phyloP scores from a whole-genome alignment of 169 alveolate genomes.

The Plasmodium knowlesi region DNA sequence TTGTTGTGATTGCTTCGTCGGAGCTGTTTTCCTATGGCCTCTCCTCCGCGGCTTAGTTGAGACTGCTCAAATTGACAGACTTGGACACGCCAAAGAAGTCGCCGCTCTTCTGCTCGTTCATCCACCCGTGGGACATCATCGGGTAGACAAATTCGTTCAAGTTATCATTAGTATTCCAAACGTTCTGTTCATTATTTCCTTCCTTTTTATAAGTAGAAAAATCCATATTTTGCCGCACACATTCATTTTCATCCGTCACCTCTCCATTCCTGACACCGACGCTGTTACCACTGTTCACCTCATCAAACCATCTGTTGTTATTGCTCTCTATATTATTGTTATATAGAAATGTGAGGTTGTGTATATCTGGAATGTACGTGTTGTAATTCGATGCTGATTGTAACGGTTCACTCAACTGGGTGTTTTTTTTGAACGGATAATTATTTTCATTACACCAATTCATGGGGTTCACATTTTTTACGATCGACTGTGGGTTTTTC shows the following conservation, averaged over 20 bases:
- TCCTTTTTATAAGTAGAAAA: slow-evolving; percentile 41
- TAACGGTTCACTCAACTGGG: slow-evolving; percentile 10
- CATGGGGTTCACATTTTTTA: not conserved
- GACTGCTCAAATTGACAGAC: slow-evolving; percentile 58
- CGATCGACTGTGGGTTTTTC: slow-evolving; percentile 7
- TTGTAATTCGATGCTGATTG: slow-evolving; percentile 5
- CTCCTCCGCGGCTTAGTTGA: slow-evolving; percentile 10
- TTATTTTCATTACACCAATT: not conserved
- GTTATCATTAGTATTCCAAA: slow-evolving; percentile 41
- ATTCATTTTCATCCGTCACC: slow-evolving; percentile 11
- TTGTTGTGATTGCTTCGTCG: too few relatives aligned
- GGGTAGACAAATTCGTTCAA: slow-evolving; percentile 38
- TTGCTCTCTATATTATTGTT: slow-evolving; percentile 4
- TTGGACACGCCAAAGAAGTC: slow-evolving; percentile 57
- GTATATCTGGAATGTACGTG: not conserved
- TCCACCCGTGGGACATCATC: slow-evolving; percentile 26
- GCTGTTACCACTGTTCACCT: not conserved
- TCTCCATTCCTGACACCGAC: not conserved
- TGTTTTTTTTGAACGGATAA: slow-evolving; percentile 9
- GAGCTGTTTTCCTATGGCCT: too few relatives aligned
- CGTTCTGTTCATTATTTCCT: slow-evolving; percentile 29
- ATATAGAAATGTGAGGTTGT: not conserved
- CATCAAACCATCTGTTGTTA: not conserved
- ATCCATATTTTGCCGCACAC: not conserved
- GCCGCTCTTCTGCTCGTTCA: slow-evolving; percentile 10